Base-by-base conservation (phyloP, 2,329 filamentous ascomycete species). In the Nothomitra cinnamomea region DNA sequence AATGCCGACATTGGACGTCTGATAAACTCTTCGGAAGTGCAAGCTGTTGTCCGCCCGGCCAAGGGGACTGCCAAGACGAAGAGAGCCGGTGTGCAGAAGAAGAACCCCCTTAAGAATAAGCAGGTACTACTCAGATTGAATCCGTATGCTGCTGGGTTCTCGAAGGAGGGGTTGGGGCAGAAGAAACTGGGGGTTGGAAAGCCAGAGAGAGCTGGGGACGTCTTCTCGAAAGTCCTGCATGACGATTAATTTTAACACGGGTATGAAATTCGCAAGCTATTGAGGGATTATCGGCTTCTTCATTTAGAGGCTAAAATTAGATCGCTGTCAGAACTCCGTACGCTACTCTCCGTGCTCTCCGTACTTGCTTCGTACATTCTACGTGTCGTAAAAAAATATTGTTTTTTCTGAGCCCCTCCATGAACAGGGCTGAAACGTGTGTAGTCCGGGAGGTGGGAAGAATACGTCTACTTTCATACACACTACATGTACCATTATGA, bases 41-140 rank as follows among this genome's bases (percentile, higher is more conserved):
- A 98, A 83, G 86, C 83, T 72, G 90, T 95, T 56, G 82, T 98
- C 67, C 83, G 85, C 65, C 87, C 84, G 58, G 87, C 89, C 72
- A 92, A 89, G 79, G 92, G 92, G 65, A 81, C 84, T 64, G 81
- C 87, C 68, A 74, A 82, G 68, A 94, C 88, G 73, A 95, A 95
- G 82, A 87, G 92, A 69, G 75, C 78, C 63, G 75, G 79, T 67
- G 87, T 95, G 63, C 90, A 95, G 82, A 98, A 98, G 88, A 96
- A 96, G 89, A 98, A 98, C 82, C 92, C 92, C 67, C 88, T 98
- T 64, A 79, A 78, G 75, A 98, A 98, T 85, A 94, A 88, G 82
- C 92, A 96, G 80, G 85, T 98, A 63, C 81, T 95, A 74, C 85
- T 98, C 69, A 85, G 92, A 67, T 85, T 98, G 72, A 98, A 98